Evolutionary conservation across 1,284 basidiomycete species (phyloP), one percentile per base, ranked within the genome.

Genomic region (Ganoderma lingzhi): DNA sequence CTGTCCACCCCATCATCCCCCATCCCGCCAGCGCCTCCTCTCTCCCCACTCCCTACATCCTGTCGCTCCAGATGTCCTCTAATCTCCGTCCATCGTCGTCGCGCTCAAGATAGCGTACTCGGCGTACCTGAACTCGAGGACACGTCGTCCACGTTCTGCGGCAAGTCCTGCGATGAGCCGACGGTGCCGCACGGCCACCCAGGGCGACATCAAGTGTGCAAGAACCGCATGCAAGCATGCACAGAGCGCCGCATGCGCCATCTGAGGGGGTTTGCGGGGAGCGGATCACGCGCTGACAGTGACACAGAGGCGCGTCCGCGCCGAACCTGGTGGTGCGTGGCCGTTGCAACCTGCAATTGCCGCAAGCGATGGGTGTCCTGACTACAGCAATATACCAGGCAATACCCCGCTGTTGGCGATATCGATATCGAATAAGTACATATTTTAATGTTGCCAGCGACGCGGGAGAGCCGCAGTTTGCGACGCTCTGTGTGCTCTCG

Each of bases 81-180:
- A 17, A 32, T 4, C 55, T 1, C 53, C 28, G 17, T 0, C 28
- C 53, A 30, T 55, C 6, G 28, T 17, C 12, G 53, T 30, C 53
- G 53, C 12, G 53, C 53, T 17, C 5, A 3, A 28, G n/a, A 55
- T 12, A 32, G 53, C 9, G 28, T 32, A 32, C 17, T n/a, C 23
- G 19, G 55, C 48, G 63, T 55, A 64, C 63, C 63, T 64, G 51
- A 41, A 55, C 48, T 64, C 14, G 51, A 63, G 62, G 32, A 28
- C n/a, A 37, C 17, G 17, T 15, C 32, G 30, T 58, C 19, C 6
- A 10, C n/a, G 45, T 48, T 23, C 45, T 48, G 45, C 45, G 45
- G 39, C 19, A 10, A 48, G n/a, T n/a, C 8, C 19, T 48, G n/a
- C 45, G 45, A 41, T 48, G 19, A 41, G 39, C 6, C 8, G 45